Evolutionary conservation across 2,329 filamentous ascomycete genomes (phyloP), one percentile per base, ranked within the genome.

Genomic region (Neofusicoccum kwambonambiense): DNA sequence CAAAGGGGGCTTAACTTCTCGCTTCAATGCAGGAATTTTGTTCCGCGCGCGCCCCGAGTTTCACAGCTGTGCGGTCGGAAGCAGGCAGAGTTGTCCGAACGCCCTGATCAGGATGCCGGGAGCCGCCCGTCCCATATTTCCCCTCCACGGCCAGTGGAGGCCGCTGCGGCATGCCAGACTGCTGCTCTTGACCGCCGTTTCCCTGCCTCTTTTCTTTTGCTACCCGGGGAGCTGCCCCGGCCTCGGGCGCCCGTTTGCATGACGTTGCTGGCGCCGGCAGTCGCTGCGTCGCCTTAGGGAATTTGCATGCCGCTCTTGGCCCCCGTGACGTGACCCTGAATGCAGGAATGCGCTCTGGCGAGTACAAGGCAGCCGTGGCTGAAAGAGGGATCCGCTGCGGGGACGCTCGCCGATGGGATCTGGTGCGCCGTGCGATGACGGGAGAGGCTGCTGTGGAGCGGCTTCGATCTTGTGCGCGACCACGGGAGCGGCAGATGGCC

Each of bases 21-120:
- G 67, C 65, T 70, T 65, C 13, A 62, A 67, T 67, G 63, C 65
- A 65, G 42, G 35, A 62, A 44, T 58, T 65, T 54, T 58, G 51
- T 49, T 58, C 62, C 51, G 62, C 49, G 61, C 39, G 61, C 61
- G 61, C 61, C 61, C 49, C 42, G 41, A 34, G 62, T 64, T 64
- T 57, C 62, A 64, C 62, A 50, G 42, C 44, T 34, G 41, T 51
- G 42, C 58, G 31, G 41, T 60, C 58, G 58, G 58, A 62, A 62
- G 58, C 58, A 50, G 58, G 58, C 58, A 62, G 58, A 62, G 45
- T 50, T 45, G 58, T 62, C 58, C 58, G 58, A 41, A 62, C 58
- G 47, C 58, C 57, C 42, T 61, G 41, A 19, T 61, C 57, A 61
- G 42, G 31, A 61, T 51, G 58, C 58, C 34, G 45, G 58, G 42